Evolutionary conservation across 345 rosid species (phyloP).

Genomic region (Sisymbrium irio): DNA sequence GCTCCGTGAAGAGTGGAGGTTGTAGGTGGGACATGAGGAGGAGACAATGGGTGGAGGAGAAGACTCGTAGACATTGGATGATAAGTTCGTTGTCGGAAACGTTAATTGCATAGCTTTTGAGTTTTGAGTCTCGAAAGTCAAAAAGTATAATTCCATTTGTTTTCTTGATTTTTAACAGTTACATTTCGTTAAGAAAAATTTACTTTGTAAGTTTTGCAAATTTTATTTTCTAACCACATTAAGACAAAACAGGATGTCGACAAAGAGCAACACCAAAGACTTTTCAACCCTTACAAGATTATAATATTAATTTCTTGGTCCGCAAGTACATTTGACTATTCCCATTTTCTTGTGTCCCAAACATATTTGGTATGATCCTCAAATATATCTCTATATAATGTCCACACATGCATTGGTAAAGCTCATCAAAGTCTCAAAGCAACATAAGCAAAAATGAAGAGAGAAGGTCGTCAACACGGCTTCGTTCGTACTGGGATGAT

Average conservation of each 20-base stretch:
- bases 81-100: not conserved
- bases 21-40: conserved; percentile 22
- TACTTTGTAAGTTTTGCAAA: too few relatives aligned
- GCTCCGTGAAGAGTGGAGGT: conserved; percentile 1
- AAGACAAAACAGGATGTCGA: not conserved
- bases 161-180: too few relatives aligned
- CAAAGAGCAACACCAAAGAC: not conserved
- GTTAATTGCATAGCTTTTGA: too few relatives aligned
- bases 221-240: too few relatives aligned
- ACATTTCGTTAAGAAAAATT: too few relatives aligned
- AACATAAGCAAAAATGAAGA: conserved; percentile 13
- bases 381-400: not conserved
- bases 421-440: conserved; percentile 9
- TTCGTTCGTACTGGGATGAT: conserved; percentile 2
- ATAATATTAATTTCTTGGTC: conserved; percentile 4
- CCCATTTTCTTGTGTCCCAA: conserved; percentile 15
- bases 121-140: too few relatives aligned
- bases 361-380: not conserved
- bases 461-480: conserved; percentile 28
- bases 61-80: conserved; percentile 33
- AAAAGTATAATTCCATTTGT: too few relatives aligned
- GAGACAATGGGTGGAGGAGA: conserved; percentile 38
- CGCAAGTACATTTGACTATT: conserved; percentile 21
- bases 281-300: not conserved
- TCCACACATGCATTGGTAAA: not conserved